Base-by-base conservation (phyloP, 345 rosid species). In the Linum lewisii region DNA sequence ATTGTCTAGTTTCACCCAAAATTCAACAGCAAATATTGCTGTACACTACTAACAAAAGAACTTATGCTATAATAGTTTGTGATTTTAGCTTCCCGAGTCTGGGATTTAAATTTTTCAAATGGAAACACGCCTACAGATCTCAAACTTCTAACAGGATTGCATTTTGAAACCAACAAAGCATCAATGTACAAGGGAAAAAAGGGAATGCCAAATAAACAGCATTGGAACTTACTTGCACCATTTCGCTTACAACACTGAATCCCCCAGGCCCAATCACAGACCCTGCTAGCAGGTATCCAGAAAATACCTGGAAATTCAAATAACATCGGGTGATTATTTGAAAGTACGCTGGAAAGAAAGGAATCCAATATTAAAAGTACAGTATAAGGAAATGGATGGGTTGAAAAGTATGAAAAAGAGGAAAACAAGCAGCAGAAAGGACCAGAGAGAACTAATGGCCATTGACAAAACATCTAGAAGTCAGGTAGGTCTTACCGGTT, bases 221-320 rank as follows among this genome's bases (percentile, higher is more conserved):
- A 24, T 20, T 10, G 6, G 61, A 71, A 75, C 86, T 74, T 84
- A 88, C 98, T 77, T 91, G 98, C 73, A 88, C 98, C 96, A 91
- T 81, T 79, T 88, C 96, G 75, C 88, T 88, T 38, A 91, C 90
- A 84, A 91, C 86, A 74, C 77, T 86, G 57, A 91, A 86, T 26
- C 98, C 98, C 29, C 98, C 96, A 24, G 96, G 98, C 47, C 98
- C 98, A 77, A 88, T 86, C 61, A 86, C 19, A 62, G 92, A 91
- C 54, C 98, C 96, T 57, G 96, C 98, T 51, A 88, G 81, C 64
- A 92, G 71, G 73, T 92, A 92, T 67, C 98, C 96, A 59, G 96
- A 86, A 68, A 92, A 86, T 66, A 88, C 98, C 98, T 88, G 82
- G 68, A n/a, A 70, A 61, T n/a, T 23, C 37, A 21, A 25, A 18